Evolutionary conservation across 495 filamentous ascomycete species (phyloP).

Genomic region (Penicillium maclennaniae): DNA sequence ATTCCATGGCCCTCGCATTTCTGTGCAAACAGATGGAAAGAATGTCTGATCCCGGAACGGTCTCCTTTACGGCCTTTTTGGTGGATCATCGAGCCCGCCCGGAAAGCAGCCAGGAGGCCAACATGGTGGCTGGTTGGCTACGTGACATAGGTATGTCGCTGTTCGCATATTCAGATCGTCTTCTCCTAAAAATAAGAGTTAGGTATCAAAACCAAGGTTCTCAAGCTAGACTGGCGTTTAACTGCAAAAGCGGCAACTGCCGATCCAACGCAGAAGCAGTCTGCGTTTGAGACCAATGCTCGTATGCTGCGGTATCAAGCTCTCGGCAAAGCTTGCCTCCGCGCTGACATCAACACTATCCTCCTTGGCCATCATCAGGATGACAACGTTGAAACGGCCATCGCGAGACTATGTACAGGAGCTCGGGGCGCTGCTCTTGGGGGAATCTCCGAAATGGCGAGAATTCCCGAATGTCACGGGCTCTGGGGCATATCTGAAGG

Average conservation of each 20-base stretch:
- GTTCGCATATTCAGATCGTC: not conserved
- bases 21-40: conserved; percentile 55
- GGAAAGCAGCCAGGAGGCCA: conserved; percentile 67
- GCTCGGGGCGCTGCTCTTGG: conserved; percentile 61
- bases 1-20: conserved; percentile 89
- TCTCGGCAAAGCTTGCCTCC: conserved; percentile 58
- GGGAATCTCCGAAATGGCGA: conserved; percentile 59
- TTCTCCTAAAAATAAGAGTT: not conserved
- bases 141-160: conserved; percentile 31
- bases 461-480: conserved; percentile 85
- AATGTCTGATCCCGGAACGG: conserved; percentile 14
- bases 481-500: conserved; percentile 63
- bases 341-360: conserved; percentile 47
- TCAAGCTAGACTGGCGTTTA: conserved; percentile 48
- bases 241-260: conserved; percentile 13
- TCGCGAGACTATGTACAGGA: conserved; percentile 65
- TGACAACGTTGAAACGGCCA: conserved; percentile 82
- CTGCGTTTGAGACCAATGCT: conserved; percentile 75
- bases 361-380: conserved; percentile 80
- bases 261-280: conserved; percentile 42
- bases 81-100: conserved; percentile 73
- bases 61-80: conserved; percentile 59
- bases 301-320: conserved; percentile 69
- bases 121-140: conserved; percentile 53
- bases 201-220: conserved; percentile 50